A percentile compares a stretch with the other conserved stretches of the same genome.
phyloP scores from a whole-genome alignment of 2,329 filamentous ascomycete species.

The Neofusicoccum ribis region DNA sequence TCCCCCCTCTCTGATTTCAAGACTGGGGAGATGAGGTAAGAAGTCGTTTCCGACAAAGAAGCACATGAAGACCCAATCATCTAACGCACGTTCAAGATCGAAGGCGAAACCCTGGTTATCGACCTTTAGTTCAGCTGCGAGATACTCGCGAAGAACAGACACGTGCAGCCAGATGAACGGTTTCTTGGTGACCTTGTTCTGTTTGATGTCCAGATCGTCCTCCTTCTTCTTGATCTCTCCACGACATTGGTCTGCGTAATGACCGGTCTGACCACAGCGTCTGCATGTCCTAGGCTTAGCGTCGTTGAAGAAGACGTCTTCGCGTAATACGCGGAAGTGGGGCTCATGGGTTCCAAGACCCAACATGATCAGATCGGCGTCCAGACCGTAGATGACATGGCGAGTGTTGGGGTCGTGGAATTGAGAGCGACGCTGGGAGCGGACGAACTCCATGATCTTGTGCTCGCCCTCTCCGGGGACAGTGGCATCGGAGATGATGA shows the following conservation, averaged over 20 bases:
- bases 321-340: conserved; percentile 91
- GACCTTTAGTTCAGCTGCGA: conserved; percentile 84
- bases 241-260: conserved; percentile 82
- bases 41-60: conserved; percentile 99
- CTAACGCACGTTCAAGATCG: conserved; percentile 88
- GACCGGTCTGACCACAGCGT: conserved; percentile 88
- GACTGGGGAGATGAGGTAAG: conserved; percentile 90
- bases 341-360: conserved; percentile 96
- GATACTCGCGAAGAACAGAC: conserved; percentile 84
- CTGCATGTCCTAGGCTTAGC: conserved; percentile 81
- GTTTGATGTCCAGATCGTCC: conserved; percentile 80
- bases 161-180: conserved; percentile 99
- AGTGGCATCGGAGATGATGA: conserved; percentile 97
- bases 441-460: conserved; percentile 98
- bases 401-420: conserved; percentile 95
- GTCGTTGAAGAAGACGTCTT: conserved; percentile 94
- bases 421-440: conserved; percentile 85
- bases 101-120: conserved; percentile 82
- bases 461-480: conserved; percentile 98
- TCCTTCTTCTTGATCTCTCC: conserved; percentile 76
- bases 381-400: conserved; percentile 96
- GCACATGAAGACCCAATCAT: conserved; percentile 99
- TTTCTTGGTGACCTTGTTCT: conserved; percentile 69
- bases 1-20: conserved; percentile 95
- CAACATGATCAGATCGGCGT: conserved; percentile 98